phyloP scores from a whole-genome alignment of 106 monocot species.

The Apostasia ramifera region DNA sequence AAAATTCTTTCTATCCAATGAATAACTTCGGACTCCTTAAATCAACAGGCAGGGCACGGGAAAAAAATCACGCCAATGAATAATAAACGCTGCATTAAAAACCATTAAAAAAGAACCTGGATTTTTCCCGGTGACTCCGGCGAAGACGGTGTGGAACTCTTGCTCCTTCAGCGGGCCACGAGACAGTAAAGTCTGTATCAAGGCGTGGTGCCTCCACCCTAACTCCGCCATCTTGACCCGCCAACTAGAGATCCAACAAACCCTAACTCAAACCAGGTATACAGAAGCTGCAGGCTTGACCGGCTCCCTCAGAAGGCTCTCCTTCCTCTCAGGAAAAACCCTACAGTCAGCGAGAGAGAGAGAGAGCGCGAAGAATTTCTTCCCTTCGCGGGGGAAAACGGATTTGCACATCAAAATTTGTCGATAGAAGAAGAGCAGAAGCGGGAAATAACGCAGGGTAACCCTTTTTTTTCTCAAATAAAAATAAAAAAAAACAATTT shows the following conservation, averaged over 20 bases:
- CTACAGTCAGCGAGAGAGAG: neutral
- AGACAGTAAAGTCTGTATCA: slow-evolving; percentile 74
- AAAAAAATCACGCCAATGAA: neutral
- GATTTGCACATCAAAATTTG: neutral
- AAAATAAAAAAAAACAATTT: too few species aligned
- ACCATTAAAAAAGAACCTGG: slow-evolving; percentile 31
- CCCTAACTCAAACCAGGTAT: slow-evolving; percentile 3
- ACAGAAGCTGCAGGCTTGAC: neutral
- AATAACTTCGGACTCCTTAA: neutral
- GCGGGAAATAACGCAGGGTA: too few species aligned
- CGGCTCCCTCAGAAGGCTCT: neutral
- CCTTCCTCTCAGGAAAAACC: neutral
- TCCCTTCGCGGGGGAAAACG: neutral
- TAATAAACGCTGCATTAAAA: neutral
- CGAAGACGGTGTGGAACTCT: slow-evolving; percentile 58
- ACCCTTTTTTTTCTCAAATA: too few species aligned
- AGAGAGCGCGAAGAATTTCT: neutral
- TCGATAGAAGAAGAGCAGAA: too few species aligned
- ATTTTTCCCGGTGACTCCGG: slow-evolving; percentile 66
- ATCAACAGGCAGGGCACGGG: neutral
- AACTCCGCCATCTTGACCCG: slow-evolving; percentile 12
- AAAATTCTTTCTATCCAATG: too few species aligned
- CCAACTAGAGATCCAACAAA: neutral
- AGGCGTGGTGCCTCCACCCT: slow-evolving; percentile 65
- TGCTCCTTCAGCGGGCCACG: slow-evolving; percentile 72